Evolutionary conservation across 2,329 filamentous ascomycete genomes (phyloP).

Genomic region (Colletotrichum orchidophilum): DNA sequence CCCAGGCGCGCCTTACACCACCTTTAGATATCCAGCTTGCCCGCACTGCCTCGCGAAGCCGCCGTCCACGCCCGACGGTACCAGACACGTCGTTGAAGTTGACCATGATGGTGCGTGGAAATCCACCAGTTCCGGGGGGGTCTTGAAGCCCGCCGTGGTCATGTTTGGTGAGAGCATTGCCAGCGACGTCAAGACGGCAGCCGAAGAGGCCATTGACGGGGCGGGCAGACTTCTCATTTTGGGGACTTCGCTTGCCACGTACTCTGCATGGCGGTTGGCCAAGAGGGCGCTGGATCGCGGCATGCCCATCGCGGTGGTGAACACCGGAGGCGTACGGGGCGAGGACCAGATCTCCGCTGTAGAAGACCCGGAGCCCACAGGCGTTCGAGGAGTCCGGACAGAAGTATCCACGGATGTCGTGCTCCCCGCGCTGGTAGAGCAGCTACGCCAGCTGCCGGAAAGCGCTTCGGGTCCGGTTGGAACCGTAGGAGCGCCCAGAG

Average conservation of each 20-base stretch:
- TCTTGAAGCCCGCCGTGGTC: conserved; percentile 91
- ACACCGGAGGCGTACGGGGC: conserved; percentile 84
- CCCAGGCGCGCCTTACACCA: conserved; percentile 85
- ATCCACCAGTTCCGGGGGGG: conserved; percentile 72
- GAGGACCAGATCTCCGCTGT: conserved; percentile 77
- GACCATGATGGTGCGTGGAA: conserved; percentile 86
- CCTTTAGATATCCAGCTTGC: conserved; percentile 91
- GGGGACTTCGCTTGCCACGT: conserved; percentile 92
- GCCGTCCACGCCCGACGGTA: conserved; percentile 64
- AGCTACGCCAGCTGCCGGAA: conserved; percentile 49
- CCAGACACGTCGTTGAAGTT: conserved; percentile 68
- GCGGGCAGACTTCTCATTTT: conserved; percentile 81
- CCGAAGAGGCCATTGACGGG: conserved; percentile 82
- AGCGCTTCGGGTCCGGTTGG: neutral
- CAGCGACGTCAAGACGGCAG: conserved; percentile 73
- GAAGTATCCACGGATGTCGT: conserved; percentile 67
- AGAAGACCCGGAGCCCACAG: conserved; percentile 60
- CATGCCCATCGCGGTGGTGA: conserved; percentile 89
- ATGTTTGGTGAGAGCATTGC: conserved; percentile 97
- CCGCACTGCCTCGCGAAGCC: conserved; percentile 78
- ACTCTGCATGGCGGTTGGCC: conserved; percentile 91
- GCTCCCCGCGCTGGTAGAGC: conserved; percentile 65
- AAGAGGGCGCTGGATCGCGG: conserved; percentile 83
- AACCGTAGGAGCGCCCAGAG: neutral
- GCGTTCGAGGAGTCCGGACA: conserved; percentile 63